Conservation (phyloP, 768 basidiomycete species). For the Mrakia frigida region DNA sequence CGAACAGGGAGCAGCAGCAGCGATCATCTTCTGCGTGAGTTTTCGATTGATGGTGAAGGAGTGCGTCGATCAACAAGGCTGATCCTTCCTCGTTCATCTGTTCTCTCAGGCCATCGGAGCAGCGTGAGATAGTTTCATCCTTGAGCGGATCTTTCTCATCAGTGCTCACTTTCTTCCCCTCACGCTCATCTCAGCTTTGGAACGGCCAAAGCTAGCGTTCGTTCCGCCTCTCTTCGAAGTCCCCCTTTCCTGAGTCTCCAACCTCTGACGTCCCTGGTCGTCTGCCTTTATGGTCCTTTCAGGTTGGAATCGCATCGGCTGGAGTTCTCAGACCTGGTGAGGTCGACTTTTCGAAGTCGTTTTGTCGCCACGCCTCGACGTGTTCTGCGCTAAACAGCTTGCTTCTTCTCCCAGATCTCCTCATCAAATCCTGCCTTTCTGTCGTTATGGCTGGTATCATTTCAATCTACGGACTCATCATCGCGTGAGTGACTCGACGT, state of each 20-base stretch:
- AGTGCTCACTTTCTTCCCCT: neutral
- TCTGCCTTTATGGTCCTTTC: neutral
- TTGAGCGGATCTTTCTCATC: neutral
- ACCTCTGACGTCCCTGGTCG: neutral
- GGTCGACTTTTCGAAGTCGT: neutral
- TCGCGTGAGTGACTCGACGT: neutral
- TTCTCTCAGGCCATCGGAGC: neutral
- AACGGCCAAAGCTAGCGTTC: neutral
- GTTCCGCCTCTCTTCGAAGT: neutral
- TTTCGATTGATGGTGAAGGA: neutral
- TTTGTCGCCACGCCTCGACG: no score
- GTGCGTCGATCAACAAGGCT: neutral
- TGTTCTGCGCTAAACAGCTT: no score
- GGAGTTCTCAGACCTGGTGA: neutral
- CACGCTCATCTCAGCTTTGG: neutral
- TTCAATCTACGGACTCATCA: neutral
- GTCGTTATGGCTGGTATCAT: neutral
- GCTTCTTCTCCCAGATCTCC: neutral
- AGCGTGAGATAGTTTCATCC: neutral
- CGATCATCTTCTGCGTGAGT: neutral
- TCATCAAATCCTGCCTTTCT: neutral
- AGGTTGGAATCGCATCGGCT: neutral
- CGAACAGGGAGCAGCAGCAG: neutral
- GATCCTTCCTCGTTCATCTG: neutral
- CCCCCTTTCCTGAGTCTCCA: neutral